Percentiles rank a stretch among this genome's conserved stretches.
Evolutionary conservation across 345 rosid genomes (phyloP).

Genomic region (Populus davidiana): DNA sequence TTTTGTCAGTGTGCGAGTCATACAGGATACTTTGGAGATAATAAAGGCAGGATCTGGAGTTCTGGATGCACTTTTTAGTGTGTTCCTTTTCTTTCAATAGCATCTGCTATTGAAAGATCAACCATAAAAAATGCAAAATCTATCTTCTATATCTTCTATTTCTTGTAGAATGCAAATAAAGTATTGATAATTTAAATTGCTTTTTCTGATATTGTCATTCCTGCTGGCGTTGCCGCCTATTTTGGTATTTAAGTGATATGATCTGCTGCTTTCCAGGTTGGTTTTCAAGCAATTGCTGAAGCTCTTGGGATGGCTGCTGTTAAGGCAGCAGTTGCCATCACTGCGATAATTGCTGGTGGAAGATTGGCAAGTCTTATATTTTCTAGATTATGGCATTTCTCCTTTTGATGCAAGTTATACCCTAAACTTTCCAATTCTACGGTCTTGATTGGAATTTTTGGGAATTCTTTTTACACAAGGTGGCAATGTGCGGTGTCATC

Average conservation of each 20-base stretch:
- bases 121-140: neutral
- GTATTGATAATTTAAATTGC: neutral
- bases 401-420: slow-evolving; percentile 2
- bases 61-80: neutral
- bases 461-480: neutral
- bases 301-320: slow-evolving; percentile 98
- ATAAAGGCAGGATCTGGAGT: neutral
- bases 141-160: neutral
- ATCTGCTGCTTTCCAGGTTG: slow-evolving; percentile 56
- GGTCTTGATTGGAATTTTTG: slow-evolving; percentile 13
- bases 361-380: slow-evolving; percentile 65
- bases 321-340: slow-evolving; percentile 88
- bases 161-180: neutral
- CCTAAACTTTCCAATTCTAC: slow-evolving; percentile 1
- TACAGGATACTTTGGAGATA: neutral
- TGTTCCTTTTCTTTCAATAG: neutral
- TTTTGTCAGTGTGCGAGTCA: neutral
- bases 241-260: slow-evolving; percentile 11
- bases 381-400: slow-evolving; percentile 12
- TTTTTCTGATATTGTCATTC: neutral
- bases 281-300: slow-evolving; percentile 96
- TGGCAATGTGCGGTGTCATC: slow-evolving; percentile 1
- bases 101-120: neutral
- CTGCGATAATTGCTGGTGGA: slow-evolving; percentile 97
- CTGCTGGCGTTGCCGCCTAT: neutral